Conservation (phyloP, 495 filamentous ascomycete species). For the Xylaria scruposa region DNA sequence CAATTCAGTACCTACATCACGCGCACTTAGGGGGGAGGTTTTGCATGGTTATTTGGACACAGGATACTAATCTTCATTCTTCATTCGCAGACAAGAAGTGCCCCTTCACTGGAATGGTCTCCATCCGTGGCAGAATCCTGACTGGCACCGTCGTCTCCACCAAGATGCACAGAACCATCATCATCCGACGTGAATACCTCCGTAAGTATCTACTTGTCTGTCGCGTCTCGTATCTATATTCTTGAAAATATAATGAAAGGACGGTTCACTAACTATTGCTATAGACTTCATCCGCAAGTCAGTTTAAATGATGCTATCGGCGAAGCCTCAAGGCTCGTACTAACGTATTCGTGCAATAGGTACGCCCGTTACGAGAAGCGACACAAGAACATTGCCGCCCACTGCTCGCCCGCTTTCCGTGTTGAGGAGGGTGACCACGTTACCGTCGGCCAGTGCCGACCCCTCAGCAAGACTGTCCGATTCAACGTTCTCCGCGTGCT, state of each 20-base stretch:
- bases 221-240: neutral
- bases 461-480: slow-evolving; percentile 97
- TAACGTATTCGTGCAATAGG: slow-evolving; percentile 30
- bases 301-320: neutral
- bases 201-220: slow-evolving; percentile 6
- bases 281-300: slow-evolving; percentile 30
- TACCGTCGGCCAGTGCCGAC: slow-evolving; percentile 98
- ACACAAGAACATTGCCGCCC: slow-evolving; percentile 99
- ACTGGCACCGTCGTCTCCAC: slow-evolving; percentile 98
- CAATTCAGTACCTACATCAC: neutral
- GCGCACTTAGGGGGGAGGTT: neutral
- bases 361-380: slow-evolving; percentile 99
- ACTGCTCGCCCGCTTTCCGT: slow-evolving; percentile 99
- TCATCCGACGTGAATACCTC: slow-evolving; percentile 99
- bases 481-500: slow-evolving; percentile 99
- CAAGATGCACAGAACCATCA: slow-evolving; percentile 99
- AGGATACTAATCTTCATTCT: slow-evolving; percentile 20
- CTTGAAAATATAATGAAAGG: neutral
- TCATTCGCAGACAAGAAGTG: slow-evolving; percentile 93
- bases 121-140: slow-evolving; percentile 99
- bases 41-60: slow-evolving; percentile 18
- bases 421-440: slow-evolving; percentile 99
- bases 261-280: slow-evolving; percentile 14
- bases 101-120: slow-evolving; percentile 97
- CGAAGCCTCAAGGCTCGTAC: neutral